These are phyloP conservation scores for Euptelea pleiosperma DNA, from an alignment of 164 flowering plant species.

Conservation along the genomic window DNA sequence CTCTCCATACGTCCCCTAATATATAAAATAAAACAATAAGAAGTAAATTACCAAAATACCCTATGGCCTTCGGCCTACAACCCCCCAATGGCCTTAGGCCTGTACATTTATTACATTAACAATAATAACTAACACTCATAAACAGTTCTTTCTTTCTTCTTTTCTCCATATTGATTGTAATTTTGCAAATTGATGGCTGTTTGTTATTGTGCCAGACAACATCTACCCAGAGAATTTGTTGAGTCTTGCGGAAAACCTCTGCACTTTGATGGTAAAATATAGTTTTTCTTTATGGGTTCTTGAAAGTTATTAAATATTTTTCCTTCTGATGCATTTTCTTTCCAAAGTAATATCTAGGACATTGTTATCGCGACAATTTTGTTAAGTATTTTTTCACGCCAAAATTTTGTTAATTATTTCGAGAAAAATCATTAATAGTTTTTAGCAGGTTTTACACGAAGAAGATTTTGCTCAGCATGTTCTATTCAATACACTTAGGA, in stretches of 20 bases:
- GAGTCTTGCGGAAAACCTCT: conserved; percentile 31
- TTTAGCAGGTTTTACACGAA: no score
- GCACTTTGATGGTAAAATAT: conserved; percentile 67
- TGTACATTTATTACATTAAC: no score
- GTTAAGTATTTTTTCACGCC: neutral
- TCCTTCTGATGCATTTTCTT: neutral
- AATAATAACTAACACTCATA: no score
- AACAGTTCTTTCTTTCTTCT: neutral
- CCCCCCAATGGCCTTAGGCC: no score
- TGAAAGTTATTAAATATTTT: neutral
- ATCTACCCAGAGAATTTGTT: conserved; percentile 26
- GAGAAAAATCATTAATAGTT: no score
- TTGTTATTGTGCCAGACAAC: conserved; percentile 36
- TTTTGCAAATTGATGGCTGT: neutral
- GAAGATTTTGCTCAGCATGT: no score
- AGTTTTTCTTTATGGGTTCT: conserved; percentile 2
- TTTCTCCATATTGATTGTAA: no score
- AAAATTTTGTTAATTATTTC: neutral
- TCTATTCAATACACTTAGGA: no score
- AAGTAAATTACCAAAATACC: no score
- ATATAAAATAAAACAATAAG: no score
- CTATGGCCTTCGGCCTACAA: no score
- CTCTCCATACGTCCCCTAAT: no score
- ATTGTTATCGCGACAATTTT: neutral
- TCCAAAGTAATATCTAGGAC: neutral